These are phyloP conservation scores for Saksenaea oblongispora DNA, from an alignment of 371 early-diverging fungal genomes.

Conservation along the genomic window DNA sequence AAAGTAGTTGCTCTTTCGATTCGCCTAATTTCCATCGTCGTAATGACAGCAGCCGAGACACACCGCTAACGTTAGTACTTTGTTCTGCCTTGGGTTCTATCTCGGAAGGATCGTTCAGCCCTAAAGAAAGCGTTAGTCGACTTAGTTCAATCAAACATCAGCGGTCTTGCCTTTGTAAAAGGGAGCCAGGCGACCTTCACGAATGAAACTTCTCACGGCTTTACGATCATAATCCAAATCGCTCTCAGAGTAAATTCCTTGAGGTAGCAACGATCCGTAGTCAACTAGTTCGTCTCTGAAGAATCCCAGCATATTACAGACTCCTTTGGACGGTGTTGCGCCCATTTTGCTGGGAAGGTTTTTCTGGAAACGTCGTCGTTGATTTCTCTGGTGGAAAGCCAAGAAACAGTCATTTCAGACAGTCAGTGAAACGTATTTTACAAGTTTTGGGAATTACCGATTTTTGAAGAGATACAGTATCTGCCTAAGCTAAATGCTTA, in stretches of 20 bases:
- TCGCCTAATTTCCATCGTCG: not conserved
- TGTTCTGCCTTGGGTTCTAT: not conserved
- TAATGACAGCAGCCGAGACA: not conserved
- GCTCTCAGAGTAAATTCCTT: constrained; percentile 62
- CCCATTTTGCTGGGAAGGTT: not conserved
- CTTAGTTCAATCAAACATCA: not conserved
- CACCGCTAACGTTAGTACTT: not conserved
- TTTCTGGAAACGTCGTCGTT: not conserved
- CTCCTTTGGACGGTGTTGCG: not conserved
- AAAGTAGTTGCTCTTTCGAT: constrained; percentile 15
- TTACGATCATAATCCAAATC: constrained; percentile 71
- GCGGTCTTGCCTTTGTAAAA: constrained; percentile 72
- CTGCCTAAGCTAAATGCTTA: no score
- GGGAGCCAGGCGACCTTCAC: constrained; percentile 76
- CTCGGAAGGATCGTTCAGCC: not conserved
- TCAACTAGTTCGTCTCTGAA: constrained; percentile 45
- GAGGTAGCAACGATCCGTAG: constrained; percentile 62
- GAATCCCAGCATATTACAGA: not conserved
- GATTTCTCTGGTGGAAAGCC: not conserved
- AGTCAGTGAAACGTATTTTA: no score
- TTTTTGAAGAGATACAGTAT: no score
- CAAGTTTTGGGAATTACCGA: no score
- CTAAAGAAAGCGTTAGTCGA: not conserved
- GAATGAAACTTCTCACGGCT: constrained; percentile 69
- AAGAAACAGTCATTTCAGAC: not conserved